A percentile compares a stretch with the other conserved stretches of the same genome.
phyloP scores from a whole-genome alignment of 805 yeast species.

The Pachysolen tannophilus region DNA sequence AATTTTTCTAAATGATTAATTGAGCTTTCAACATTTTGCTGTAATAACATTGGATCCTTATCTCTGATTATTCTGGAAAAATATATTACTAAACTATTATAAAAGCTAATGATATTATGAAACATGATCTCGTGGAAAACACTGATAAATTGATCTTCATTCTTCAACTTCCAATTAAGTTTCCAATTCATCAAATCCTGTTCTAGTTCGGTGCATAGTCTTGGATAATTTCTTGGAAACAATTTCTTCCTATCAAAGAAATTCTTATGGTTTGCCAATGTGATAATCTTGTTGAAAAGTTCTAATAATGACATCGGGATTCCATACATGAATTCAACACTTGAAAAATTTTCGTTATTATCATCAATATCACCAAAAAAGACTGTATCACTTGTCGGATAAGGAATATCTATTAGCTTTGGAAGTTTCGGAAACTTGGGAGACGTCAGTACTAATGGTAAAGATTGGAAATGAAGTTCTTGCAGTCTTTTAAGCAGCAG shows the following conservation, averaged over 20 bases:
- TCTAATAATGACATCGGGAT: conserved; percentile 37
- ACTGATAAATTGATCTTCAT: conserved; percentile 23
- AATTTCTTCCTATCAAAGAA: conserved; percentile 32
- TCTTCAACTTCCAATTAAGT: conserved; percentile 31
- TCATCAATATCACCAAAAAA: conserved; percentile 7
- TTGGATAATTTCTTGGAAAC: conserved; percentile 47
- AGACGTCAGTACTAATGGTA: no score
- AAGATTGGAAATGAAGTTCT: no score
- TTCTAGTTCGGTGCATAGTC: conserved; percentile 45
- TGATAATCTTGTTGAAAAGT: conserved; percentile 37
- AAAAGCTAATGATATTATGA: conserved; percentile 31
- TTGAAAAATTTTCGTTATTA: conserved; percentile 11
- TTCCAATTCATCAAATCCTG: conserved; percentile 41
- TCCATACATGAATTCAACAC: conserved; percentile 36
- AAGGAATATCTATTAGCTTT: conserved; percentile 11
- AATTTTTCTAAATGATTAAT: conserved; percentile 25
- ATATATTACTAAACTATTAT: conserved; percentile 34
- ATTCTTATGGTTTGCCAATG: conserved; percentile 43
- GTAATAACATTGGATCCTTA: conserved; percentile 25
- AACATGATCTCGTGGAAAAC: conserved; percentile 32
- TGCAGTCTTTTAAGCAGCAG: no score
- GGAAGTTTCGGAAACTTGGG: no score
- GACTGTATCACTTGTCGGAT: conserved; percentile 12
- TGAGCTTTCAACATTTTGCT: conserved; percentile 25
- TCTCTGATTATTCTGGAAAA: conserved; percentile 40